These are phyloP conservation scores for Thymus quinquecostatus DNA, from an alignment of 257 asterid species.

Conservation along the genomic window DNA sequence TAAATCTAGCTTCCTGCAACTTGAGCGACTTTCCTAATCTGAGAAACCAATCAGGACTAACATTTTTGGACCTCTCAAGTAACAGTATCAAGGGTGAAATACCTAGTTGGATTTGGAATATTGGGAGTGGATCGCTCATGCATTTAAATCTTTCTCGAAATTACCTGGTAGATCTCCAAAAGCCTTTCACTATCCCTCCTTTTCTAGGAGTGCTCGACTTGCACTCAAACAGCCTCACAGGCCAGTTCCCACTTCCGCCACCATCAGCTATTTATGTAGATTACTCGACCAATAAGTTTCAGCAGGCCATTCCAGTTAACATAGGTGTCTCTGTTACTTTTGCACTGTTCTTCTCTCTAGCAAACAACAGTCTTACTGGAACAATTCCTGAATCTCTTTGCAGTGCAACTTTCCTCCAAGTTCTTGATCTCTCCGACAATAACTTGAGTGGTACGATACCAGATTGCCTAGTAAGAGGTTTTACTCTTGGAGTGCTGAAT, in stretches of 20 bases:
- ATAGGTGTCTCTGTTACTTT: constrained; percentile 4
- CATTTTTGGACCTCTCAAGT: constrained; percentile 53
- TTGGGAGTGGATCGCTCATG: constrained; percentile 14
- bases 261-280: constrained; percentile 40
- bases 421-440: constrained; percentile 50
- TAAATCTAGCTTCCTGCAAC: constrained; percentile 59
- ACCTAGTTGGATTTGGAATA: constrained; percentile 64
- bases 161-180: constrained; percentile 37
- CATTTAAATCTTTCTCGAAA: constrained; percentile 55
- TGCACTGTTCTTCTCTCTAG: constrained; percentile 39
- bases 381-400: constrained; percentile 47
- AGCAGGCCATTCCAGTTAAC: constrained; percentile 34
- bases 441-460: constrained; percentile 44
- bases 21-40: constrained; percentile 44
- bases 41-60: constrained; percentile 25
- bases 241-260: constrained; percentile 44
- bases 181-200: constrained; percentile 29
- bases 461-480: constrained; percentile 31
- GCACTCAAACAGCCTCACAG: constrained; percentile 40
- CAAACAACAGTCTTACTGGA: constrained; percentile 44
- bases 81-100: constrained; percentile 47
- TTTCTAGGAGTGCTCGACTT: constrained; percentile 37
- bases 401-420: constrained; percentile 38
- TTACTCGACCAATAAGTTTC: constrained; percentile 46
- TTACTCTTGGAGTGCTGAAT: constrained; percentile 43